Evolutionary conservation across 805 yeast genomes (phyloP).

Genomic region (Monosporozyma solicola): DNA sequence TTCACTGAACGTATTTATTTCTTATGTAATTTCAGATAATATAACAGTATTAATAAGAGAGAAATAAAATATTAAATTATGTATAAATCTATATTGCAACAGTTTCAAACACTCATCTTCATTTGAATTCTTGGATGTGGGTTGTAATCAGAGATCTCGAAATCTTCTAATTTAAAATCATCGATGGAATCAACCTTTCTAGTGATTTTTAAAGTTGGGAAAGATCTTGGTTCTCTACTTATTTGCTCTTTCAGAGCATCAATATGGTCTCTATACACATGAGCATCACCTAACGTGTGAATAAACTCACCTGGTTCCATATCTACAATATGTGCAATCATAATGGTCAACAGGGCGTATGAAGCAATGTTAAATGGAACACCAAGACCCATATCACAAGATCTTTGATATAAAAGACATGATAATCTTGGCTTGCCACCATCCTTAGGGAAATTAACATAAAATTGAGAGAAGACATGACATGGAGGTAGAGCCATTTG

Average conservation of each 20-base stretch:
- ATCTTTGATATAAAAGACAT: constrained; percentile 87
- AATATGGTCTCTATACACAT: constrained; percentile 86
- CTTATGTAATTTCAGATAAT: neutral
- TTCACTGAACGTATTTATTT: neutral
- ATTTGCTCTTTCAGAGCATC: constrained; percentile 83
- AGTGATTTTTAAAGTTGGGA: constrained; percentile 70
- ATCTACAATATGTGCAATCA: constrained; percentile 93
- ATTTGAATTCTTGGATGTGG: constrained; percentile 81
- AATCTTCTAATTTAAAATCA: constrained; percentile 83
- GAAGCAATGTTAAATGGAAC: constrained; percentile 98
- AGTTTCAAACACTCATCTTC: constrained; percentile 86
- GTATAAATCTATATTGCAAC: neutral
- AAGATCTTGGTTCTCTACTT: constrained; percentile 60
- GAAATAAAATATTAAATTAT: neutral
- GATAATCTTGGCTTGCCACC: constrained; percentile 57
- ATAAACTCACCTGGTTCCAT: constrained; percentile 94
- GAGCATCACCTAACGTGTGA: constrained; percentile 95
- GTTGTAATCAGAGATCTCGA: constrained; percentile 67
- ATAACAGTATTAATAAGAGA: neutral
- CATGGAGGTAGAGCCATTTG: constrained; percentile 98
- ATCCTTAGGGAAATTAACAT: constrained; percentile 67
- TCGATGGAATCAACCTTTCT: constrained; percentile 67
- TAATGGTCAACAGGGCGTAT: constrained; percentile 81
- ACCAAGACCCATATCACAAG: constrained; percentile 99
- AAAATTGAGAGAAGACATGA: constrained; percentile 92